Base-by-base conservation (phyloP, 768 basidiomycete species). In the Boletus reticulatus region DNA sequence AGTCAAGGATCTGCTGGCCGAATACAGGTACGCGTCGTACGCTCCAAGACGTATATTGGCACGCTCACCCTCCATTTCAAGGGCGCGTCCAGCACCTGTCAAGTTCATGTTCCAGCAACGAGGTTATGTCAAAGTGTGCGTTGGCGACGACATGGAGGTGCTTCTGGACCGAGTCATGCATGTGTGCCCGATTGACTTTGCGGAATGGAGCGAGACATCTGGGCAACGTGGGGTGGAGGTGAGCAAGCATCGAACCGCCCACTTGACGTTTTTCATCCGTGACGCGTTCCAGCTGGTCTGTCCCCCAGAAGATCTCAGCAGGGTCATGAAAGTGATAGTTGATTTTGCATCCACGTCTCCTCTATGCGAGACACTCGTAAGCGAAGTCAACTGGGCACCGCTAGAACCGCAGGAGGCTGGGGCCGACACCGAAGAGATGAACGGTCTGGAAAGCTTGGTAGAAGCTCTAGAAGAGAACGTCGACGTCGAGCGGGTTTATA, bases 31-130 rank as follows among this genome's bases (percentile, higher is more conserved):
- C 44, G 77, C 58, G 27, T 44, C 10, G 12, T 20, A 22, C 6
- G 7, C 24, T 16, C 12, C 9, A 12, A 1, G 16, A 16, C 14
- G 34, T 41, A 27, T 48, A 48, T 45, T 13, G 20, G 36, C 29
- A 24, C 13, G 22, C 49, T 55, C 48, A 53, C 44, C 14, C 22
- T 46, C 31, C 24, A n/a, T 57, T 16, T 11, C 34, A 39, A 88
- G 87, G 42, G 84, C 83, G 36, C 84, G 81, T 37, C 72, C 84
- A 38, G 75, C 87, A 3, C 80, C 85, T 0, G 85, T 88, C 24
- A 80, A 79, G 58, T 88, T 81, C 65, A 80, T 87, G 77, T 88
- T 88, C 62, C 72, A 75, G 54, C 76, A 80, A 29, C 73, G 76
- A 64, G 87, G 85, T 17, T 74, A 74, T 51, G 76, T 88, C 34